A percentile compares a stretch with the other conserved stretches of the same genome.
Evolutionary conservation across 139 green algal genomes (phyloP).

Genomic region (Auxenochlorella protothecoides): DNA sequence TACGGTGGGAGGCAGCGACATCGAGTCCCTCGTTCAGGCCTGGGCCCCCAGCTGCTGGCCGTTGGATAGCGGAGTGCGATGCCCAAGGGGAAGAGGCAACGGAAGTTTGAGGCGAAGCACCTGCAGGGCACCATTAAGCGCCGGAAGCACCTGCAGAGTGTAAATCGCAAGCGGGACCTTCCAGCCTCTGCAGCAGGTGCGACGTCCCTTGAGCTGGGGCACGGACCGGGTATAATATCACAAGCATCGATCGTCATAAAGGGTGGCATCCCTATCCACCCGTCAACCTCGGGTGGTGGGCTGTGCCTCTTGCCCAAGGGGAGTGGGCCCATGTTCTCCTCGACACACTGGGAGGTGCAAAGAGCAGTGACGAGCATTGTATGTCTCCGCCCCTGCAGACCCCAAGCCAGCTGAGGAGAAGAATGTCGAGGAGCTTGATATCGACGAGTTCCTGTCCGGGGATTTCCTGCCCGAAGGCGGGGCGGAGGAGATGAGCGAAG

Average conservation of each 20-base stretch:
- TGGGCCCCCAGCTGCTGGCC: no score
- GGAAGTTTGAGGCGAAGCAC: constrained; percentile 8
- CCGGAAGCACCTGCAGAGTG: not conserved
- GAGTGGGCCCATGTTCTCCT: not conserved
- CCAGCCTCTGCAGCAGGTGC: no score
- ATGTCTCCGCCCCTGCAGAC: not conserved
- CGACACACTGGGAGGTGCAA: no score
- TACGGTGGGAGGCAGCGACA: no score
- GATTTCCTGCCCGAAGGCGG: constrained; percentile 7
- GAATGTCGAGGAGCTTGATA: constrained; percentile 18
- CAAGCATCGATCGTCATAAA: not conserved
- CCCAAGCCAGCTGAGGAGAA: not conserved
- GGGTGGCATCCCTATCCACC: not conserved
- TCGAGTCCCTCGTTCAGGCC: no score
- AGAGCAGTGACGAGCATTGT: no score
- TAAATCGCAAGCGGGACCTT: not conserved
- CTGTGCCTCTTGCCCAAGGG: not conserved
- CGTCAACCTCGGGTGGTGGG: not conserved
- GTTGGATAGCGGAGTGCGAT: not conserved
- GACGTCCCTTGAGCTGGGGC: not conserved
- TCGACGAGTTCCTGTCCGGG: constrained; percentile 24
- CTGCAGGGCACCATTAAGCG: constrained; percentile 2
- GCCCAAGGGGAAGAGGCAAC: not conserved
- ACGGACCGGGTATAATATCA: not conserved
- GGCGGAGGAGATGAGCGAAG: not conserved